phyloP scores from a whole-genome alignment of 129 eudicot genomes.

The Centella asiatica region DNA sequence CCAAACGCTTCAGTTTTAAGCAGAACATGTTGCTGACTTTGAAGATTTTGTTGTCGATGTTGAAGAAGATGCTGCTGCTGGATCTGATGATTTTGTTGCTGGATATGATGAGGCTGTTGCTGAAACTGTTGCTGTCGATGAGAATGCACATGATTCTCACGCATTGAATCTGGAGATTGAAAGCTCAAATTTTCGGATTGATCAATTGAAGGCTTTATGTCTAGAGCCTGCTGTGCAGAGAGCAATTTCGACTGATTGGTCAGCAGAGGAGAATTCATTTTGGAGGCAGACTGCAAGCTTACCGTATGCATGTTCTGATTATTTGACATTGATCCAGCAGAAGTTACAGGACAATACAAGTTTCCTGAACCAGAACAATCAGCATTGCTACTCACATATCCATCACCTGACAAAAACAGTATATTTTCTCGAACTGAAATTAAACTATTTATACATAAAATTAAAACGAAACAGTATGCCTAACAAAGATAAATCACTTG shows the following conservation, averaged over 20 bases:
- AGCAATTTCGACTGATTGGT: slow-evolving; percentile 36
- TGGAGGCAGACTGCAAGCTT: slow-evolving; percentile 43
- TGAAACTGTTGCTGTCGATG: slow-evolving; percentile 34
- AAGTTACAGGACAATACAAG: slow-evolving; percentile 34
- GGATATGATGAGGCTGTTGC: slow-evolving; percentile 53
- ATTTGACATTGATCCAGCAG: slow-evolving; percentile 41
- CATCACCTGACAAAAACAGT: slow-evolving; percentile 51
- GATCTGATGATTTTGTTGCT: slow-evolving; percentile 45
- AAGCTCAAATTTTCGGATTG: slow-evolving; percentile 37
- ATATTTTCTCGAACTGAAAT: not conserved
- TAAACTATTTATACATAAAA: too few relatives aligned
- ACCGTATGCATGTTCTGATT: slow-evolving; percentile 45
- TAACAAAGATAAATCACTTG: not conserved
- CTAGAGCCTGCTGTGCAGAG: slow-evolving; percentile 32
- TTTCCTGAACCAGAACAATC: slow-evolving; percentile 61
- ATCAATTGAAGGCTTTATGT: slow-evolving; percentile 35
- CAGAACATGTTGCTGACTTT: slow-evolving; percentile 34
- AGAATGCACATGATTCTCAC: slow-evolving; percentile 33
- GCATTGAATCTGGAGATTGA: slow-evolving; percentile 32
- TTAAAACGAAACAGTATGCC: too few relatives aligned
- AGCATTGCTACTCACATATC: slow-evolving; percentile 30
- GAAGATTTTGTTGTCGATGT: slow-evolving; percentile 52
- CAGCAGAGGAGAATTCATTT: slow-evolving; percentile 36
- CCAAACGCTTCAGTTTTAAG: slow-evolving; percentile 24
- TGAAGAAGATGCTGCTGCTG: slow-evolving; percentile 47